Conservation (phyloP, 116 monocot species). For the Iris pallida region DNA sequence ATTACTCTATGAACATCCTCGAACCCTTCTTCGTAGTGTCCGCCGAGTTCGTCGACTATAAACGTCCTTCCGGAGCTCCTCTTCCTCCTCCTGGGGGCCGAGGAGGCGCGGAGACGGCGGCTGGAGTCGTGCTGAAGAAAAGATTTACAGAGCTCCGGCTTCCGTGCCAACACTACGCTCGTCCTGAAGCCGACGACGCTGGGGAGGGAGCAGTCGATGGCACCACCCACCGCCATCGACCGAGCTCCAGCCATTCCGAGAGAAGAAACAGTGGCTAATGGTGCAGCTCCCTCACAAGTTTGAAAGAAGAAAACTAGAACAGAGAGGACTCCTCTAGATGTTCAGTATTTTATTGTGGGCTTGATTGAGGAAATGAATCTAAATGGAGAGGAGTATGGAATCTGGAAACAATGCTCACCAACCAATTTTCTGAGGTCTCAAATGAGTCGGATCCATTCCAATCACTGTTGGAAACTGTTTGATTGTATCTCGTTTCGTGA, state of each 20-base stretch:
- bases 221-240: slow-evolving; percentile 36
- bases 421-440: slow-evolving; percentile 36
- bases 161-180: background rate
- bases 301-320: background rate
- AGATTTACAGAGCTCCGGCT: slow-evolving; percentile 35
- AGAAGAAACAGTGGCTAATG: background rate
- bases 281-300: background rate
- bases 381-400: background rate
- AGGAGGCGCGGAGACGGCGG: slow-evolving; percentile 4
- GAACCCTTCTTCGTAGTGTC: slow-evolving; percentile 75
- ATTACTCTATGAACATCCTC: slow-evolving; percentile 56
- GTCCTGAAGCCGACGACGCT: slow-evolving; percentile 5
- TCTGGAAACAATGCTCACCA: slow-evolving; percentile 15
- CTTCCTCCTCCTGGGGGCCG: slow-evolving; percentile 10
- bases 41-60: slow-evolving; percentile 48
- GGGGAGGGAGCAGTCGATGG: slow-evolving; percentile 13
- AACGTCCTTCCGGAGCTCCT: slow-evolving; percentile 21
- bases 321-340: no score
- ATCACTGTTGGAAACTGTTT: no score
- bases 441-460: no score
- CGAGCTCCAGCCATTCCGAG: slow-evolving; percentile 26
- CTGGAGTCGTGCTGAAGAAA: slow-evolving; percentile 20
- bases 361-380: background rate
- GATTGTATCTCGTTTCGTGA: no score
- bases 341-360: background rate